Evolutionary conservation across 1,284 basidiomycete genomes (phyloP).

Genomic region (Pseudomicrostroma phylloplanum): DNA sequence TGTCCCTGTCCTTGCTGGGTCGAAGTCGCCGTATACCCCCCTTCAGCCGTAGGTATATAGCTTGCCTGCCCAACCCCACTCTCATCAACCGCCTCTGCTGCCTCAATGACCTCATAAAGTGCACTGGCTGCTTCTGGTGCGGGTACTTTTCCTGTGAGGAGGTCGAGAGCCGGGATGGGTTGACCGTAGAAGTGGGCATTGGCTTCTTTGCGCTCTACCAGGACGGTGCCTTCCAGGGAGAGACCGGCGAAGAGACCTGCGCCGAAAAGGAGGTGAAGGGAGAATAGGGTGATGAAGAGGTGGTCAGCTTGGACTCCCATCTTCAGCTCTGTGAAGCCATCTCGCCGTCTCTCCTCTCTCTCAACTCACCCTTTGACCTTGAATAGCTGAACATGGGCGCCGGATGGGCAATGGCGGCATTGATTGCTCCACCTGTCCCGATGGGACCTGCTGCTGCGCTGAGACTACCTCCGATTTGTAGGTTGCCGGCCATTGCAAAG

Average conservation of each 20-base stretch:
- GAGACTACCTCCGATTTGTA: constrained; percentile 72
- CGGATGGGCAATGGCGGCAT: constrained; percentile 71
- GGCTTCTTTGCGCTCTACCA: constrained; percentile 84
- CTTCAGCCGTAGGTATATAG: constrained; percentile 61
- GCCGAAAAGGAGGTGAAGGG: too few relatives aligned
- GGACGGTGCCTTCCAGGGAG: constrained; percentile 85
- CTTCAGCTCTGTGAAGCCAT: too few relatives aligned
- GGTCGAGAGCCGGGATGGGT: constrained; percentile 77
- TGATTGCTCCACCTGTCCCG: constrained; percentile 86
- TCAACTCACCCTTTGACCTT: constrained; percentile 65
- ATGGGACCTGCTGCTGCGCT: constrained; percentile 59
- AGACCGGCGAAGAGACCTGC: constrained; percentile 84
- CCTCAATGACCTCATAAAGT: constrained; percentile 89
- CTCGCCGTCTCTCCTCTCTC: too few relatives aligned
- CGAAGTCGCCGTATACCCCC: too few relatives aligned
- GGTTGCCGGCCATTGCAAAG: constrained; percentile 89
- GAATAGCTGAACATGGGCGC: constrained; percentile 97
- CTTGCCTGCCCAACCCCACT: constrained; percentile 68
- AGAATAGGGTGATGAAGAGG: constrained; percentile 12
- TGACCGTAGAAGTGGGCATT: constrained; percentile 83
- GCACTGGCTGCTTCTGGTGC: constrained; percentile 89
- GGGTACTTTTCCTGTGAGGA: constrained; percentile 84
- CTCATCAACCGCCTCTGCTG: constrained; percentile 56
- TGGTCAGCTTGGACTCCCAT: too few relatives aligned
- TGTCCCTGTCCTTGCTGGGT: too few relatives aligned